Percentiles rank a stretch among this genome's conserved stretches.
Evolutionary conservation across 495 filamentous ascomycete genomes (phyloP).

Genomic region (Rhizodiscina lignyota): DNA sequence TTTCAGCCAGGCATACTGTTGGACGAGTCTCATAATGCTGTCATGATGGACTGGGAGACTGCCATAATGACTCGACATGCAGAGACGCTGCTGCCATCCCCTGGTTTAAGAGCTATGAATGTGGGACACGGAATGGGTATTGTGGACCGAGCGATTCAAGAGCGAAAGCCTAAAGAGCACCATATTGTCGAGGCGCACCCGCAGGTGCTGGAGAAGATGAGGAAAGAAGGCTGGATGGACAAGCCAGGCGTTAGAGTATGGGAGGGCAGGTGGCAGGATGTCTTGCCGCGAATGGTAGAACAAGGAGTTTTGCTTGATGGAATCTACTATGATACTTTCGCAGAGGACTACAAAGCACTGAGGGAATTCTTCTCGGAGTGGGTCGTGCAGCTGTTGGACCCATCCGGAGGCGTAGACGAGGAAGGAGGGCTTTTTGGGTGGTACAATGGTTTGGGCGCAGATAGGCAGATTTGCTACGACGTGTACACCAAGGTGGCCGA

Average conservation of each 20-base stretch:
- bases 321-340: conserved; percentile 97
- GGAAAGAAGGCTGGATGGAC: conserved; percentile 41
- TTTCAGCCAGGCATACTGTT: conserved; percentile 56
- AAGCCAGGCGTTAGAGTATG: conserved; percentile 41
- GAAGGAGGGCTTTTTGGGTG: conserved; percentile 61
- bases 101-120: conserved; percentile 56
- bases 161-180: conserved; percentile 41
- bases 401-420: conserved; percentile 49
- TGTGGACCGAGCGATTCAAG: conserved; percentile 58
- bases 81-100: conserved; percentile 34
- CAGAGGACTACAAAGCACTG: conserved; percentile 69
- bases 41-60: conserved; percentile 92
- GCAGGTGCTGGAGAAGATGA: conserved; percentile 57
- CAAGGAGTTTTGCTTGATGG: conserved; percentile 64
- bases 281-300: conserved; percentile 47
- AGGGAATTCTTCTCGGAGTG: conserved; percentile 69
- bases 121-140: conserved; percentile 95
- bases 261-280: conserved; percentile 73
- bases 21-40: conserved; percentile 60
- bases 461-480: conserved; percentile 84
- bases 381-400: conserved; percentile 53
- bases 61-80: conserved; percentile 68
- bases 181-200: conserved; percentile 90
- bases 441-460: conserved; percentile 91
- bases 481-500: conserved; percentile 87